phyloP scores from a whole-genome alignment of 352 stramenopile genomes.

The Phytophthora sp. region DNA sequence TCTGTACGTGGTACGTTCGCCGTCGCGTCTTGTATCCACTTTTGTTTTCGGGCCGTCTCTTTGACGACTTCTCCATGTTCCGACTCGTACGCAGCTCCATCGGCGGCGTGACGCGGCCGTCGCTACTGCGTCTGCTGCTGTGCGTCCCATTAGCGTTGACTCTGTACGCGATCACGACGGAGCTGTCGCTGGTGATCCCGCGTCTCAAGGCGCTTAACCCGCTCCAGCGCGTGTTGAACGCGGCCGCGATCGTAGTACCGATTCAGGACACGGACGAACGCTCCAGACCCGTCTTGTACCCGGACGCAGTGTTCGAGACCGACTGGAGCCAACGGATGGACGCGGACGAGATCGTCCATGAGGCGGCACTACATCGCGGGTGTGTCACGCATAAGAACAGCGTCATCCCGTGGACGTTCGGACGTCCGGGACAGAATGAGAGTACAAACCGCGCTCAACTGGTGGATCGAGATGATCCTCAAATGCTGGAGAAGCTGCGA shows the following conservation, averaged over 20 bases:
- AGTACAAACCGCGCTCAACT: constrained; percentile 11
- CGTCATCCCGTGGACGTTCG: constrained; percentile 46
- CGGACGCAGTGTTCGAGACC: constrained; percentile 32
- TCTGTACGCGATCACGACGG: constrained; percentile 19
- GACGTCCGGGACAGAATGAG: constrained; percentile 2
- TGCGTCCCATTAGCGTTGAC: constrained; percentile 15
- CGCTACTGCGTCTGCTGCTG: constrained; percentile 15
- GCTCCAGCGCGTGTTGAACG: constrained; percentile 9
- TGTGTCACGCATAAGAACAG: constrained; percentile 37
- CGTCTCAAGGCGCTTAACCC: neutral
- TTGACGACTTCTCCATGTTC: neutral
- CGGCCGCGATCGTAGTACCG: neutral
- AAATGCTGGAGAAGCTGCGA: constrained; percentile 54
- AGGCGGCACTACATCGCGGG: constrained; percentile 38
- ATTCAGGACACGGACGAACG: constrained; percentile 7
- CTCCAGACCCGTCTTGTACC: constrained; percentile 24
- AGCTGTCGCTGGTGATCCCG: constrained; percentile 10
- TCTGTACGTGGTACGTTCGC: no score
- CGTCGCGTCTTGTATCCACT: no score
- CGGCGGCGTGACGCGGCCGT: neutral
- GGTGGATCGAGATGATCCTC: constrained; percentile 35
- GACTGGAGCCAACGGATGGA: constrained; percentile 33
- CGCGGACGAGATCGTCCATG: constrained; percentile 42
- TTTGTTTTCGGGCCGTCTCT: constrained; percentile 1
- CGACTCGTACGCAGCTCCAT: neutral